Percentiles rank a stretch among this genome's conserved stretches.
These are phyloP conservation scores for Penicillium crystallinum DNA, from an alignment of 495 filamentous ascomycete species.

Conservation along the genomic window DNA sequence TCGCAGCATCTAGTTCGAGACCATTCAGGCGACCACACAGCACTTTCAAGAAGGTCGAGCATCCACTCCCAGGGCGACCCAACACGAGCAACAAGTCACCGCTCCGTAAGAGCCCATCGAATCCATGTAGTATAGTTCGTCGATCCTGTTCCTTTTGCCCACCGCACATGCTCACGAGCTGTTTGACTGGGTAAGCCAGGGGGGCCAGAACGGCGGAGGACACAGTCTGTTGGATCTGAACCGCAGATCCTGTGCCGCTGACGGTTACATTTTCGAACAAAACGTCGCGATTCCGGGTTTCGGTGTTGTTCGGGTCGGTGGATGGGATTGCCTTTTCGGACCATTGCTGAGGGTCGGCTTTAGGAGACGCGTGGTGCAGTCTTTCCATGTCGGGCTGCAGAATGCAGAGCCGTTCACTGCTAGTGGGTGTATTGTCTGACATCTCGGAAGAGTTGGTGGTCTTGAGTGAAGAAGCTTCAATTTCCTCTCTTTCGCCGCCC, in stretches of 20 bases:
- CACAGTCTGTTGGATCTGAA: not conserved
- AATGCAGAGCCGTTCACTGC: not conserved
- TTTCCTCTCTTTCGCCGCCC: not conserved
- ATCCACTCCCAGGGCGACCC: conserved; percentile 42
- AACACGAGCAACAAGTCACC: conserved; percentile 40
- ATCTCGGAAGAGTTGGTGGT: not conserved
- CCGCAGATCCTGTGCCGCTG: not conserved
- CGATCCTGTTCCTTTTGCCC: not conserved
- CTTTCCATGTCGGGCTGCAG: not conserved
- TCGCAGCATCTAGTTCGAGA: conserved; percentile 34
- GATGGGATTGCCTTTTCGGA: not conserved
- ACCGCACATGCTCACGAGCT: not conserved
- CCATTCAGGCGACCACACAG: conserved; percentile 36
- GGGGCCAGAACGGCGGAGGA: not conserved
- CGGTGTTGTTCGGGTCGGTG: not conserved
- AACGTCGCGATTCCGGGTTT: not conserved
- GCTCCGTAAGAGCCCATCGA: conserved; percentile 36
- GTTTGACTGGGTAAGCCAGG: not conserved
- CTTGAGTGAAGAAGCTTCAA: not conserved
- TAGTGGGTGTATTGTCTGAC: no score
- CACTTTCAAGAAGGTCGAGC: conserved; percentile 42
- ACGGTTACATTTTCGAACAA: not conserved
- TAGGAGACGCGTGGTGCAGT: not conserved
- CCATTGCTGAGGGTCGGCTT: not conserved
- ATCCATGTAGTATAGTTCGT: conserved; percentile 4